Percentiles rank a stretch among this genome's conserved stretches.
Evolutionary conservation across 768 basidiomycete genomes (phyloP).

Genomic region (Boletellus ananiceps): DNA sequence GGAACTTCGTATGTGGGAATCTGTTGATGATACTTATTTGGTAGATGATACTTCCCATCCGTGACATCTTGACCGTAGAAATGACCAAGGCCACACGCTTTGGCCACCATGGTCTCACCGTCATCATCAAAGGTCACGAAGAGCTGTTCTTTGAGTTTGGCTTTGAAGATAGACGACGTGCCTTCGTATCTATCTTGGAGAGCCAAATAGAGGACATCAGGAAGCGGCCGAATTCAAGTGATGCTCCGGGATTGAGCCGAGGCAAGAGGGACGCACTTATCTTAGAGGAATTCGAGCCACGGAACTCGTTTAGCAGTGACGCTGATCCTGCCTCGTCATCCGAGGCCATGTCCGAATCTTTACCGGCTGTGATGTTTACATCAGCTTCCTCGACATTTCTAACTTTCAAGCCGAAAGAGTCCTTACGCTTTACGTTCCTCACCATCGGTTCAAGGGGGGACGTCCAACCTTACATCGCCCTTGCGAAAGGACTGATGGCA

Average conservation of each 20-base stretch:
- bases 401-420: conserved; percentile 87
- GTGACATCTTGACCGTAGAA: conserved; percentile 81
- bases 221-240: conserved; percentile 43
- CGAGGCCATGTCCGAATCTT: conserved; percentile 60
- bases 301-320: conserved; percentile 31
- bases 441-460: conserved; percentile 97
- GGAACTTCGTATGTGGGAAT: not conserved
- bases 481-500: conserved; percentile 85
- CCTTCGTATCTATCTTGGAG: conserved; percentile 72
- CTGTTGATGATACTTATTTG: conserved; percentile 2
- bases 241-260: conserved; percentile 39
- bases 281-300: conserved; percentile 78
- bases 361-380: conserved; percentile 94
- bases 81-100: conserved; percentile 85
- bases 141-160: conserved; percentile 96
- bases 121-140: conserved; percentile 94
- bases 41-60: conserved; percentile 93
- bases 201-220: conserved; percentile 74
- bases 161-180: conserved; percentile 72
- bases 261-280: conserved; percentile 71
- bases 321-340: conserved; percentile 44
- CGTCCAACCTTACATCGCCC: conserved; percentile 96
- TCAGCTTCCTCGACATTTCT: conserved; percentile 95
- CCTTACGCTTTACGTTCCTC: conserved; percentile 87
- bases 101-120: conserved; percentile 82